Conservation (phyloP, 768 basidiomycete genomes). For the Agrocybe pediades region DNA sequence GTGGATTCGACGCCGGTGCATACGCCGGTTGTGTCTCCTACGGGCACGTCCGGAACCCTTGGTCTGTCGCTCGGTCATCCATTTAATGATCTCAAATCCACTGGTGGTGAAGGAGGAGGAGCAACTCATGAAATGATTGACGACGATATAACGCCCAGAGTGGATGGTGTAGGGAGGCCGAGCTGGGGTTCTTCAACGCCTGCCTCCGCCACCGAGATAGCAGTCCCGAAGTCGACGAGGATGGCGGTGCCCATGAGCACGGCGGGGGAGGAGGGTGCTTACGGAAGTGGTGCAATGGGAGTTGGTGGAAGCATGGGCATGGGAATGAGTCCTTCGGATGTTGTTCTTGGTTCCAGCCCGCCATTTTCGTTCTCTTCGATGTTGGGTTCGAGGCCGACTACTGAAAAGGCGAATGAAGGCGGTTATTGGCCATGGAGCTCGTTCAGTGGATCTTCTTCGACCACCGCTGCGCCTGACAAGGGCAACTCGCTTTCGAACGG, state of each 20-base stretch:
- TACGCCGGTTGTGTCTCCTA: not conserved
- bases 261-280: not conserved
- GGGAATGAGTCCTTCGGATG: constrained; percentile 7
- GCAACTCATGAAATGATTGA: no score
- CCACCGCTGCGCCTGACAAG: not conserved
- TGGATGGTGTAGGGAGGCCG: no score
- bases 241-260: not conserved
- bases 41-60: not conserved
- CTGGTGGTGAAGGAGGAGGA: not conserved
- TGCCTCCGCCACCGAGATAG: no score
- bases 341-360: constrained; percentile 30
- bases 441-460: constrained; percentile 5
- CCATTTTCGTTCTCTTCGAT: constrained; percentile 28
- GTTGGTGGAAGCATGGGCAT: not conserved
- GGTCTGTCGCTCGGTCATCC: not conserved
- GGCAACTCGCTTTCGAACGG: not conserved
- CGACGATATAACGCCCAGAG: no score
- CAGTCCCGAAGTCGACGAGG: not conserved
- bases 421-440: constrained; percentile 25
- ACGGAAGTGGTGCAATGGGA: not conserved
- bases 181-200: no score
- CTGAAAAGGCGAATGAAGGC: not conserved
- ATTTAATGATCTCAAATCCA: no score
- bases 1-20: constrained; percentile 22
- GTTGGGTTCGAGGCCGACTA: constrained; percentile 9